Base-by-base conservation (phyloP, 441 rosid genomes). In the Flueggea neowawraea region DNA sequence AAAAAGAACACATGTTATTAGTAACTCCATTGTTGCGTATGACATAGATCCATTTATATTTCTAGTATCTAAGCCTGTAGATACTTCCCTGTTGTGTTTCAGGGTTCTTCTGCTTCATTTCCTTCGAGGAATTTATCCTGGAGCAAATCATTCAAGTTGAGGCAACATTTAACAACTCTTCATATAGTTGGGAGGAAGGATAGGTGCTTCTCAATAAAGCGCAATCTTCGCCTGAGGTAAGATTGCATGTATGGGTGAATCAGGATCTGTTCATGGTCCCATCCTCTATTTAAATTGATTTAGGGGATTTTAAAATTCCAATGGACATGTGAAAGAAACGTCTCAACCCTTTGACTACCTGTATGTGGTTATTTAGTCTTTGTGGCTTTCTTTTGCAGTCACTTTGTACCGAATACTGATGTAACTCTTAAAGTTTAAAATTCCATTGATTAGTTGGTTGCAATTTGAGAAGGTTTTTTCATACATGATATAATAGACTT, bases 81-180 rank as follows among this genome's bases (percentile, higher is more conserved):
- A 11, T 6, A 9, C n/a, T 47, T 6, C 45, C 22, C 53, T 52
- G 16, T 59, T 31, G 66, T 62, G 44, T 72, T 65, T 32, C 83
- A 94, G 98, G 91, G 88, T 82, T 85, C 95, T 70, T 64, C 57
- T 72, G 80, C 78, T 60, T 58, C 81, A 60, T 72, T 78, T 77
- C 82, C 89, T 62, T 63, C 71, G 5, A 82, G 82, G 75, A 73
- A 79, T 67, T 78, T 78, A 55, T 66, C 90, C 71, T 77, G 84
- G 86, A 81, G 75, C 81, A 82, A 65, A 67, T 88, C 85, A 53
- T 72, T 82, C 73, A 59, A 55, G 47, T 57, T 71, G 61, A 89
- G 62, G 79, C 78, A 78, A 57, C 75, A 75, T 72, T 68, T 78
- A 63, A 66, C 75, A 32, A 73, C 72, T 33, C 54, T 77, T 73